These are phyloP conservation scores for Coccomyxa sp. DNA, from an alignment of 139 green algal species.

Conservation along the genomic window DNA sequence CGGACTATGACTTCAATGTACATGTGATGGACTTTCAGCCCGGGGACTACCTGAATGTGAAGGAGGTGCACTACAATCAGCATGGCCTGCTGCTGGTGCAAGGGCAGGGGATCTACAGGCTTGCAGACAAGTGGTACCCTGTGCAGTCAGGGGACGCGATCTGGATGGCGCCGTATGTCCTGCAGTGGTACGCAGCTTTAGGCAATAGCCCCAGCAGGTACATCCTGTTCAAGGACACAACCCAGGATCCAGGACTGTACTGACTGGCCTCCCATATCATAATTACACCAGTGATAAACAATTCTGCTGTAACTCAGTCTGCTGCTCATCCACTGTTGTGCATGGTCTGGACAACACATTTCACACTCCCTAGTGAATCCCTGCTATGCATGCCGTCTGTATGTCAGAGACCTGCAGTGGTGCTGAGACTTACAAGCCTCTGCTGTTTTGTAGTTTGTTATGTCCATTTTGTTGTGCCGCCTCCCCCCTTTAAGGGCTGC, in stretches of 20 bases:
- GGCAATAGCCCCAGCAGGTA: slow-evolving; percentile 66
- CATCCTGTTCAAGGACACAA: slow-evolving; percentile 88
- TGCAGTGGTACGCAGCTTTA: slow-evolving; percentile 89
- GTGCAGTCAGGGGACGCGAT: slow-evolving; percentile 38
- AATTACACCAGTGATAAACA: too few relatives aligned
- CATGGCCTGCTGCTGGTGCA: slow-evolving; percentile 90
- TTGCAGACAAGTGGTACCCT: slow-evolving; percentile 83
- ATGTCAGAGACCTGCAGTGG: not conserved
- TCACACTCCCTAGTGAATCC: not conserved
- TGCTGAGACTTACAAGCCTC: too few relatives aligned
- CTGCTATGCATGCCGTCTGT: not conserved
- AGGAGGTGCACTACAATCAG: slow-evolving; percentile 95
- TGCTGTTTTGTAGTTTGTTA: too few relatives aligned
- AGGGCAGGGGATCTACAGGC: slow-evolving; percentile 91
- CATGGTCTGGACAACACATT: not conserved
- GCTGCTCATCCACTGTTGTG: not conserved
- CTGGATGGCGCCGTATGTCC: slow-evolving; percentile 78
- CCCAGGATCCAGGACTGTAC: slow-evolving; percentile 36
- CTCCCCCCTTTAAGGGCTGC: too few relatives aligned
- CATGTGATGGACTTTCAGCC: slow-evolving; percentile 96
- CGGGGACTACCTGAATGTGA: slow-evolving; percentile 83
- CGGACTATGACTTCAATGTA: slow-evolving; percentile 93
- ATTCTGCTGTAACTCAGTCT: not conserved
- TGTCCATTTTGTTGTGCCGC: too few relatives aligned
- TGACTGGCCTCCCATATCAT: too few relatives aligned